Evolutionary conservation across 2,329 filamentous ascomycete species (phyloP).

Genomic region (Exophiala alcalophila): DNA sequence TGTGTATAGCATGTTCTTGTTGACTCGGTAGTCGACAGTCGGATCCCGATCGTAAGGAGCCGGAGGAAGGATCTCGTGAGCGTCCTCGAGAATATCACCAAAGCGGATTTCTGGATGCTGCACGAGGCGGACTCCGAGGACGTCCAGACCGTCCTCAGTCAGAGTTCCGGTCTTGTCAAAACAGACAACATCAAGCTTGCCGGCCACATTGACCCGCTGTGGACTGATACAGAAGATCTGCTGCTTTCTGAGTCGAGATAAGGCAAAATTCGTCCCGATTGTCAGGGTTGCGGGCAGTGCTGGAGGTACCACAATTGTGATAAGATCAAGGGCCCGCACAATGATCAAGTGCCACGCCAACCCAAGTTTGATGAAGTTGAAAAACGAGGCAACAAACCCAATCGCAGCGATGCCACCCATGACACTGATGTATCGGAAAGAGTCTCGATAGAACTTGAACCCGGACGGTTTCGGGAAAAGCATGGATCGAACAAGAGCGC

Average conservation of each 20-base stretch:
- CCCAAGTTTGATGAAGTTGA: conserved; percentile 85
- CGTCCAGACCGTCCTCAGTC: conserved; percentile 92
- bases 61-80: conserved; percentile 57
- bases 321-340: conserved; percentile 85
- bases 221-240: conserved; percentile 97
- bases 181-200: conserved; percentile 92
- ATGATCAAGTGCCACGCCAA: conserved; percentile 88
- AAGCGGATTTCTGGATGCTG: conserved; percentile 60
- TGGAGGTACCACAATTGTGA: conserved; percentile 95
- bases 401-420: conserved; percentile 84
- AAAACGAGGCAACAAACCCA: conserved; percentile 84
- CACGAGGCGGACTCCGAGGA: conserved; percentile 81
- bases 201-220: conserved; percentile 92
- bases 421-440: conserved; percentile 94
- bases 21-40: conserved; percentile 57
- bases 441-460: conserved; percentile 98
- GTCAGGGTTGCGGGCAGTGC: conserved; percentile 91
- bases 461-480: conserved; percentile 96
- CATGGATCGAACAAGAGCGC: conserved; percentile 93
- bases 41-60: conserved; percentile 57
- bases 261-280: conserved; percentile 93
- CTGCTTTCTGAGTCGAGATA: conserved; percentile 79
- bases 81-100: conserved; percentile 69
- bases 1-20: conserved; percentile 75
- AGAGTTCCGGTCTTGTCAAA: conserved; percentile 99